Percentiles rank a stretch among this genome's conserved stretches.
Conservation (phyloP, 306 rosid genomes). For the Vigna hirtella region DNA sequence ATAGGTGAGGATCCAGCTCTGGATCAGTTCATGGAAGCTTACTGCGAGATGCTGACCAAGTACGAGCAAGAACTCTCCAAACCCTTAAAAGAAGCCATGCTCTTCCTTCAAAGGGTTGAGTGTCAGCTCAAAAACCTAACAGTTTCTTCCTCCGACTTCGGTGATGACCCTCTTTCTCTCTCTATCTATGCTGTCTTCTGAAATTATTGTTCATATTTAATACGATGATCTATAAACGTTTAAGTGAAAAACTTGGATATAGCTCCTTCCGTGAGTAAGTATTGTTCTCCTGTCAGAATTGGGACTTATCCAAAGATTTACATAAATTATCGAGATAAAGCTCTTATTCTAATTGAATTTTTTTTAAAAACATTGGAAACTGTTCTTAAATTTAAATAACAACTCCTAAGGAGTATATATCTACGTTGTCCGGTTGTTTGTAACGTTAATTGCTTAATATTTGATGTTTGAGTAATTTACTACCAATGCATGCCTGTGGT, state of each 20-base stretch:
- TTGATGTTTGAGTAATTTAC: not conserved
- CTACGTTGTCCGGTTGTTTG: not conserved
- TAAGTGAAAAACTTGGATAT: not conserved
- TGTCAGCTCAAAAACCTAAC: conserved; percentile 82
- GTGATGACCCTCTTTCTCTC: conserved; percentile 41
- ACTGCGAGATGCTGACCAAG: conserved; percentile 96
- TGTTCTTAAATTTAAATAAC: no score
- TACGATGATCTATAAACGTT: not conserved
- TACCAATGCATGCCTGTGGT: conserved; percentile 46
- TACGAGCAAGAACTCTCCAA: conserved; percentile 94
- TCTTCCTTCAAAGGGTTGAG: conserved; percentile 82
- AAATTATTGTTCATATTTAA: not conserved
- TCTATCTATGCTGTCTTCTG: not conserved
- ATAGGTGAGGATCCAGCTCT: conserved; percentile 94
- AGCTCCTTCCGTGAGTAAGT: not conserved
- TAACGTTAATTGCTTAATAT: not conserved
- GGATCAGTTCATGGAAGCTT: conserved; percentile 99
- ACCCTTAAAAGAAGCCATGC: conserved; percentile 95
- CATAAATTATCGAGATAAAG: not conserved
- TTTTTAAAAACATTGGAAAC: not conserved
- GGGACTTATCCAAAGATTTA: not conserved
- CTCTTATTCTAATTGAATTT: not conserved
- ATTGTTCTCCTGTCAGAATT: not conserved
- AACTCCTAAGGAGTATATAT: not conserved
- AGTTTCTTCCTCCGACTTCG: conserved; percentile 66